Evolutionary conservation across 1,139 yeast species (phyloP), one percentile per base, ranked within the genome.

Genomic region (Geotrichum carabidarum): DNA sequence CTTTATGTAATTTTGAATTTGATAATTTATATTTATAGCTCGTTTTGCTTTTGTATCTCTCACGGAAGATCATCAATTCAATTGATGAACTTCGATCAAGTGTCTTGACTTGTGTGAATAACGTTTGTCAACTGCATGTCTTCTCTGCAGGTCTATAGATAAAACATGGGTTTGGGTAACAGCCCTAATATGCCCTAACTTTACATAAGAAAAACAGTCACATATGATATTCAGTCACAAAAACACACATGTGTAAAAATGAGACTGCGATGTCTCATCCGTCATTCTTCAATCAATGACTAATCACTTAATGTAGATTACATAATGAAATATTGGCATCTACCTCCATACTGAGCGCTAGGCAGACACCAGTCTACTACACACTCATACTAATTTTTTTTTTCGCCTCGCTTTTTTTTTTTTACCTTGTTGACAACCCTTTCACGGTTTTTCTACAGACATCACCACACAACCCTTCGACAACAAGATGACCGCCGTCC

Each of bases 401-500:
- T 44, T 50, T 47, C 42, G 34, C 22, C 37, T 36, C 17, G n/a
- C 49, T 48, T 42, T 48, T 32, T 41, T 46, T 51, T 42, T 46
- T 45, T 46, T 37, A 14, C 31, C 36, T 40, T 52, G 55, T 52
- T 48, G 55, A 51, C 54, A 47, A 56, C 44, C 54, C 53, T 51
- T 42, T 51, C 50, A 46, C 52, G 54, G 56, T 46, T 52, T 52
- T 55, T 56, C 53, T 53, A 48, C 58, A 56, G 49, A 46, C 56
- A 50, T 44, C 55, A 43, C 48, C 54, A 55, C 51, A 52, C 41
- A 55, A 36, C 50, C 49, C 51, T 12, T 48, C 54, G 48, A 62
- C 62, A 46, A 56, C 57, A 59, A 57, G 60, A 69, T 68, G 71
- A 65, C 69, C 65, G 62, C 70, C 63, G 27, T 22, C 27, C 64